A percentile compares a stretch with the other conserved stretches of the same genome.
phyloP scores from a whole-genome alignment of 495 filamentous ascomycete genomes.

The Pyrenula massariospora region DNA sequence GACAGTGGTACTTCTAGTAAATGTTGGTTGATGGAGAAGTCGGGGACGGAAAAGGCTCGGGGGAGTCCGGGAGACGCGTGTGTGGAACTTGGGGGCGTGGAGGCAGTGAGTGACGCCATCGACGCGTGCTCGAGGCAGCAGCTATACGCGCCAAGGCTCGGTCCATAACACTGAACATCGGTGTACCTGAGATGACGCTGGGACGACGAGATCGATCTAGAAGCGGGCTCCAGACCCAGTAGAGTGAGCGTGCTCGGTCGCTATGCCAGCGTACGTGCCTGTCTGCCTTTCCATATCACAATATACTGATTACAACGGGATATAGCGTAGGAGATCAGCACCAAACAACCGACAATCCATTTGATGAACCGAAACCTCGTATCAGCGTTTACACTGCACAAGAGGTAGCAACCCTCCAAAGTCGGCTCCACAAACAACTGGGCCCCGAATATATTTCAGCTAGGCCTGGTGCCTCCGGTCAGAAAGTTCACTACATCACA shows the following conservation, averaged over 20 bases:
- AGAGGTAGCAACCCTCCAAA: constrained; percentile 81
- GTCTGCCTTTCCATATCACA: constrained; percentile 1
- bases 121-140: background rate
- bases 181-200: background rate
- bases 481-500: constrained; percentile 80
- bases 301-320: too few relatives aligned
- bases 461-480: constrained; percentile 65
- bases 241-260: constrained; percentile 1
- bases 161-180: background rate
- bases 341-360: constrained; percentile 53
- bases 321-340: constrained; percentile 75
- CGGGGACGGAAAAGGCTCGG: too few relatives aligned
- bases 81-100: background rate
- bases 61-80: too few relatives aligned
- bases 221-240: too few relatives aligned
- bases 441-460: constrained; percentile 92
- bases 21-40: too few relatives aligned
- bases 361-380: constrained; percentile 54
- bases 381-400: constrained; percentile 74
- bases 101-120: background rate
- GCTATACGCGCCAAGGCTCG: background rate
- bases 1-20: too few relatives aligned
- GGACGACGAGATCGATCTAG: too few relatives aligned
- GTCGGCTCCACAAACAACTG: constrained; percentile 80
- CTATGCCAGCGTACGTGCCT: constrained; percentile 35